Evolutionary conservation across 768 basidiomycete species (phyloP).

Genomic region (Macrolepiota albuminosa): DNA sequence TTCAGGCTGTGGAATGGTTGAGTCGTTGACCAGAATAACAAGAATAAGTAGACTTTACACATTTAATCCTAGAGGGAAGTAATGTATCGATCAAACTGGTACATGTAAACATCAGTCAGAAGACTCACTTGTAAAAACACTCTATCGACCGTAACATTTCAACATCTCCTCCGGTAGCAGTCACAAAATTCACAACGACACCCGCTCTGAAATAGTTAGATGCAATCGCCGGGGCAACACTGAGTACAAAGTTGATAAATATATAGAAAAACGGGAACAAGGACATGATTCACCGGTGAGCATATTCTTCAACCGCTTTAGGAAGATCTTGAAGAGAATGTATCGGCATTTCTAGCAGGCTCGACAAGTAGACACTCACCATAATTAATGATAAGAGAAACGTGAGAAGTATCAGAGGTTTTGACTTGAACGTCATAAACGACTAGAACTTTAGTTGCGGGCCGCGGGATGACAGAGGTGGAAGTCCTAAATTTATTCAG

Average conservation of each 20-base stretch:
- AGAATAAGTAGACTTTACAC: background rate
- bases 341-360: background rate
- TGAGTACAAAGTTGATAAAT: constrained; percentile 22
- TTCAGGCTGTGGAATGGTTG: background rate
- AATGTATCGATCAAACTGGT: background rate
- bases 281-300: constrained; percentile 63
- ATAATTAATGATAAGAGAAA: constrained; percentile 94
- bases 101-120: background rate
- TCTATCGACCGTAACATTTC: constrained; percentile 99
- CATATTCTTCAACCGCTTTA: constrained; percentile 96
- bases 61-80: background rate
- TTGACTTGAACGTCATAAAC: constrained; percentile 95
- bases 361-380: constrained; percentile 36
- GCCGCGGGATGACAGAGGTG: constrained; percentile 52
- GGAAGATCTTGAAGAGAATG: constrained; percentile 61
- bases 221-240: constrained; percentile 85
- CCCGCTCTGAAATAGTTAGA: constrained; percentile 83
- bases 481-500: constrained; percentile 78
- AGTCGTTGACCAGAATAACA: background rate
- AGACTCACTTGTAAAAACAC: constrained; percentile 54
- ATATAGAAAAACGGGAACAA: background rate
- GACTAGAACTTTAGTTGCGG: constrained; percentile 73
- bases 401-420: constrained; percentile 80
- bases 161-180: constrained; percentile 95
- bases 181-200: constrained; percentile 94